Evolutionary conservation across 768 basidiomycete species (phyloP).

Genomic region (Antrodiella citrinella): DNA sequence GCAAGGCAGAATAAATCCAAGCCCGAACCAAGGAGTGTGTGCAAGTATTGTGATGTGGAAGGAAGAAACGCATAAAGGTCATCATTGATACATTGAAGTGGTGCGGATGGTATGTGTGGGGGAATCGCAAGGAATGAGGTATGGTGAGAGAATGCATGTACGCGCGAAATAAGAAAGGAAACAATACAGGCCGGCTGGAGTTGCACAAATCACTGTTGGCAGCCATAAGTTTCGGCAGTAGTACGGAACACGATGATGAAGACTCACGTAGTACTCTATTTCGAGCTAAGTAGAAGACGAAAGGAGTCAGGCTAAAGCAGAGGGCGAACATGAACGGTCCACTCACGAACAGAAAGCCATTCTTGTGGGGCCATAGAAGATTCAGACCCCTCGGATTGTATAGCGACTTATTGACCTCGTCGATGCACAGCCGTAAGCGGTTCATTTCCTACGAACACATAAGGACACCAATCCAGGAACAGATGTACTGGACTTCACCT

Average conservation of each 20-base stretch:
- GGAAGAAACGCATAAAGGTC: too few relatives aligned
- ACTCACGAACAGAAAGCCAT: slow-evolving; percentile 91
- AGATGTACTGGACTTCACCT: slow-evolving; percentile 42
- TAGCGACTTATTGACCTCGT: slow-evolving; percentile 57
- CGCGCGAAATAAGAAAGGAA: background rate
- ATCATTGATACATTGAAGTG: background rate
- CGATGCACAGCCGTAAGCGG: slow-evolving; percentile 52
- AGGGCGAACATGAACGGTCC: background rate
- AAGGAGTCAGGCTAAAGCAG: background rate
- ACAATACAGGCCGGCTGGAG: background rate
- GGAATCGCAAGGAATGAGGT: background rate
- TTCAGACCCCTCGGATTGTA: slow-evolving; percentile 87
- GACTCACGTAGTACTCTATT: slow-evolving; percentile 87
- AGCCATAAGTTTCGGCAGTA: too few relatives aligned
- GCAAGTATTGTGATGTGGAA: too few relatives aligned
- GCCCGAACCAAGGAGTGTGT: too few relatives aligned
- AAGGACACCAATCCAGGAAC: background rate
- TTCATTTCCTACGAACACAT: slow-evolving; percentile 60
- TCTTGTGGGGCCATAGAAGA: slow-evolving; percentile 75
- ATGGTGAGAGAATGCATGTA: background rate
- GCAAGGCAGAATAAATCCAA: too few relatives aligned
- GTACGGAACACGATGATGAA: too few relatives aligned
- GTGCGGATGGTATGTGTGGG: background rate
- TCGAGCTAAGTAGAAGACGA: slow-evolving; percentile 60
- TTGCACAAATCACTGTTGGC: background rate